A percentile compares a stretch with the other conserved stretches of the same genome.
Conservation (phyloP, 495 filamentous ascomycete genomes). For the Tetracladium setigerum region DNA sequence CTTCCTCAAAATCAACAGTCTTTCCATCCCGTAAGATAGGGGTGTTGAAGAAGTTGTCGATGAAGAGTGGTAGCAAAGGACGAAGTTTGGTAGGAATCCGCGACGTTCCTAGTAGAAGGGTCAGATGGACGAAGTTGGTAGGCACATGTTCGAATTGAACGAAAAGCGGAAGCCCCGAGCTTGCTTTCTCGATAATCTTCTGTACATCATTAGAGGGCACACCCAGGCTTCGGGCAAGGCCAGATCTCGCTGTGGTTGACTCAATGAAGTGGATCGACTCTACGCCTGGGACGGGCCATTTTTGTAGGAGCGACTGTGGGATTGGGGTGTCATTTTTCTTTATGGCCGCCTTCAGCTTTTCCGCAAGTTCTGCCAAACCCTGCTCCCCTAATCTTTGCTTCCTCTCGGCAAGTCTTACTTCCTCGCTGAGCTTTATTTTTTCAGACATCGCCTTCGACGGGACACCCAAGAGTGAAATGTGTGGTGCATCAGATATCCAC, state of each 20-base stretch:
- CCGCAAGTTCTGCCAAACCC: constrained; percentile 57
- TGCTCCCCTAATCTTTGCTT: constrained; percentile 42
- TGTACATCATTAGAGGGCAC: constrained; percentile 62
- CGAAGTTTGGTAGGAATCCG: constrained; percentile 64
- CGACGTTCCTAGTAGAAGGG: constrained; percentile 68
- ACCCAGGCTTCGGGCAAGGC: constrained; percentile 65
- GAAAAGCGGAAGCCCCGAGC: constrained; percentile 63
- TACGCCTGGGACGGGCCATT: constrained; percentile 73
- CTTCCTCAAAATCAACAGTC: constrained; percentile 79
- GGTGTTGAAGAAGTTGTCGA: constrained; percentile 88
- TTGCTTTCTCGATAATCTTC: constrained; percentile 63
- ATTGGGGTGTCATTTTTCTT: constrained; percentile 76
- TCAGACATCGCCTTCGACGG: constrained; percentile 65
- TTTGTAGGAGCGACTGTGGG: constrained; percentile 64
- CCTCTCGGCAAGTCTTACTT: constrained; percentile 45
- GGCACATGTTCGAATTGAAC: constrained; percentile 94
- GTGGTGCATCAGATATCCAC: constrained; percentile 80
- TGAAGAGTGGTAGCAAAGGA: constrained; percentile 76
- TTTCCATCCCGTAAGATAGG: constrained; percentile 74
- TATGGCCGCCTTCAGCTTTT: constrained; percentile 73
- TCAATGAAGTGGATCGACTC: constrained; percentile 92
- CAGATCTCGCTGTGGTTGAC: constrained; percentile 78
- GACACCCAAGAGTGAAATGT: constrained; percentile 82
- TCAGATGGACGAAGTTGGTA: constrained; percentile 82
- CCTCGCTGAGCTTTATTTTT: constrained; percentile 65